phyloP scores from a whole-genome alignment of 202 grass and related monocot genomes.

The Hordeum pubiflorum region DNA sequence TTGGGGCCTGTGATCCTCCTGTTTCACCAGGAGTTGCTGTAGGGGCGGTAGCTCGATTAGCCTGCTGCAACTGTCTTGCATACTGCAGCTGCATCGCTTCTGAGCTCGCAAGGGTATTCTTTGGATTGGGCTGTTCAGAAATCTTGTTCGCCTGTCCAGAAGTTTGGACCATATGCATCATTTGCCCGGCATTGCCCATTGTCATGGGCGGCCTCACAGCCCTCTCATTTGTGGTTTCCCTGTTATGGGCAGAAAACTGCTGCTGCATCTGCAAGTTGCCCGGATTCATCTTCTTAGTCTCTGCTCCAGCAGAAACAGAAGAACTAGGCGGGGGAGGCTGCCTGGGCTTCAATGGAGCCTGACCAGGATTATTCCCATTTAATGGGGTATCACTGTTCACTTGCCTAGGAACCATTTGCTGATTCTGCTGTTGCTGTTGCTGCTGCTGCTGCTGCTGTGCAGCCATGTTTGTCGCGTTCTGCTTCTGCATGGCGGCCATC shows the following conservation, averaged over 20 bases:
- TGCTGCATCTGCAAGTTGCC: conserved; percentile 66
- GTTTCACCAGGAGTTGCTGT: conserved; percentile 19
- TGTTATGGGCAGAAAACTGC: conserved; percentile 36
- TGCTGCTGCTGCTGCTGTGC: conserved; percentile 44
- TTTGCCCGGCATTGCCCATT: conserved; percentile 38
- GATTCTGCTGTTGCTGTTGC: conserved; percentile 42
- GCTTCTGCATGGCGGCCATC: conserved; percentile 63
- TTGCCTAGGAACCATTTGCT: conserved; percentile 41
- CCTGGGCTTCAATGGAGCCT: conserved; percentile 43
- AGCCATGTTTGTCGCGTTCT: conserved; percentile 43
- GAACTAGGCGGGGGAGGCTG: conserved; percentile 39
- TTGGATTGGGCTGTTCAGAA: conserved; percentile 51
- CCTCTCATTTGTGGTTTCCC: conserved; percentile 52
- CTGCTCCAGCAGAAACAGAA: conserved; percentile 37
- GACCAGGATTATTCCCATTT: conserved; percentile 40
- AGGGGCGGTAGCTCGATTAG: conserved; percentile 20
- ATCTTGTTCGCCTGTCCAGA: conserved; percentile 49
- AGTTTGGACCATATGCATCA: conserved; percentile 42
- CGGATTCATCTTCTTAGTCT: conserved; percentile 42
- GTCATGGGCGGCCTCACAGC: conserved; percentile 40
- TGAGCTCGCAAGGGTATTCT: conserved; percentile 40
- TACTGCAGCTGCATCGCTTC: conserved; percentile 61
- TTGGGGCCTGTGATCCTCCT: conserved; percentile 35
- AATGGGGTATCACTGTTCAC: conserved; percentile 54
- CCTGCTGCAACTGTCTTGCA: conserved; percentile 56